phyloP scores from a whole-genome alignment of 345 rosid genomes.

The Mercurialis annua region DNA sequence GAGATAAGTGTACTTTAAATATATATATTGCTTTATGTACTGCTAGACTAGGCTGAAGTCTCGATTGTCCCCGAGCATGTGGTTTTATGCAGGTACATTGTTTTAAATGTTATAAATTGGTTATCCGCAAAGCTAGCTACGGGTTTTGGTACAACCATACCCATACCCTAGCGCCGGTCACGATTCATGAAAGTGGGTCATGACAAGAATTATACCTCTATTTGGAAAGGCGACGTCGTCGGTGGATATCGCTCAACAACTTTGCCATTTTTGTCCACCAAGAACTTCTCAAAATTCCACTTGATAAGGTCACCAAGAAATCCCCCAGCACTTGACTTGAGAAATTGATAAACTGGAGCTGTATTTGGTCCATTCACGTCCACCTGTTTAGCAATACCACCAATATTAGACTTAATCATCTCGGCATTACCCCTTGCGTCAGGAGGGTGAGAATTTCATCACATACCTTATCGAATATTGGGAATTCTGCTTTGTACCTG shows the following conservation, averaged over 20 bases:
- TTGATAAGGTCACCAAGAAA: conserved; percentile 26
- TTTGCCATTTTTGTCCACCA: conserved; percentile 29
- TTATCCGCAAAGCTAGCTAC: too few relatives aligned
- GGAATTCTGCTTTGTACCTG: conserved; percentile 28
- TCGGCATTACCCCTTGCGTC: not conserved
- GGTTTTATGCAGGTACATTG: too few relatives aligned
- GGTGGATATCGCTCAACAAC: conserved; percentile 30
- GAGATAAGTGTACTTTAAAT: too few relatives aligned
- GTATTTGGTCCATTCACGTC: conserved; percentile 32
- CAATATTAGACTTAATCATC: not conserved
- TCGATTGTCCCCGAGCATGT: too few relatives aligned
- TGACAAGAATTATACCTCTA: conserved; percentile 23
- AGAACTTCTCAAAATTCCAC: conserved; percentile 35
- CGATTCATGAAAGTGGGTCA: too few relatives aligned
- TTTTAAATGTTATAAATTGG: too few relatives aligned
- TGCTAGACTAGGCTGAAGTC: too few relatives aligned
- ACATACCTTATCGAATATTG: conserved; percentile 29
- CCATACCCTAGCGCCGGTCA: too few relatives aligned
- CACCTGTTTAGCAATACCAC: conserved; percentile 22
- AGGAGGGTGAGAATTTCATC: not conserved
- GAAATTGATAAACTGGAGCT: conserved; percentile 32
- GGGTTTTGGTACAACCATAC: too few relatives aligned
- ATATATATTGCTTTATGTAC: too few relatives aligned
- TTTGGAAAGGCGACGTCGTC: conserved; percentile 34
- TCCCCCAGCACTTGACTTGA: conserved; percentile 36